A percentile compares a stretch with the other conserved stretches of the same genome.
Conservation (phyloP, 352 stramenopile genomes). For the Phytophthora pisi region DNA sequence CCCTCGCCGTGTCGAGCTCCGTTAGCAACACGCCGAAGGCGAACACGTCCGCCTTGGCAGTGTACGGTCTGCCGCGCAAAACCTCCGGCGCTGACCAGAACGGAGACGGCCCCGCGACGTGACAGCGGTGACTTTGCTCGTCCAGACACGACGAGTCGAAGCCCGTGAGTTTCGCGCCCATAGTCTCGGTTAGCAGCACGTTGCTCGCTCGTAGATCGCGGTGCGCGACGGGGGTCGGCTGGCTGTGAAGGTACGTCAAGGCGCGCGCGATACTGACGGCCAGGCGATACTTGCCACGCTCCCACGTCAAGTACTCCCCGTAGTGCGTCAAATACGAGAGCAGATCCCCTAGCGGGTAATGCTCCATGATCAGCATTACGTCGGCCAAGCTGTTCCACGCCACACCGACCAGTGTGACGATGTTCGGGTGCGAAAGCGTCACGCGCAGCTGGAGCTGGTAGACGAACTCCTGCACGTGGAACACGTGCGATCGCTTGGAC, state of each 20-base stretch:
- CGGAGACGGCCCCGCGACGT: slow-evolving; percentile 14
- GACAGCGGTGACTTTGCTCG: slow-evolving; percentile 24
- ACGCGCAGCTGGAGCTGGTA: slow-evolving; percentile 43
- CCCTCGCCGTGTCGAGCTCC: slow-evolving; percentile 37
- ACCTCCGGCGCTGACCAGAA: slow-evolving; percentile 49
- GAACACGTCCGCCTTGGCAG: slow-evolving; percentile 43
- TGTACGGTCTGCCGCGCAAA: slow-evolving; percentile 28
- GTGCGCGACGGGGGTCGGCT: slow-evolving; percentile 35
- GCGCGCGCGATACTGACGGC: slow-evolving; percentile 41
- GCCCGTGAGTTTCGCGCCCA: slow-evolving; percentile 46
- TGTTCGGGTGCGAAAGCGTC: slow-evolving; percentile 35
- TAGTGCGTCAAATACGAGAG: slow-evolving; percentile 22
- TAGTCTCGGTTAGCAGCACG: slow-evolving; percentile 34
- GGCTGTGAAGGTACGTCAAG: slow-evolving; percentile 44
- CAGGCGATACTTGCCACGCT: slow-evolving; percentile 31
- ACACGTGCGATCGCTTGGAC: slow-evolving; percentile 31
- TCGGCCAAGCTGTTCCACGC: slow-evolving; percentile 50
- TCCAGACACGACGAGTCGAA: slow-evolving; percentile 43
- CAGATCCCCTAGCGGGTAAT: slow-evolving; percentile 31
- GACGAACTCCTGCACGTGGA: slow-evolving; percentile 40
- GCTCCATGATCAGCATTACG: slow-evolving; percentile 41
- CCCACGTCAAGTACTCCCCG: slow-evolving; percentile 24
- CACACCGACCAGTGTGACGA: slow-evolving; percentile 50
- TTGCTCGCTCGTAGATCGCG: slow-evolving; percentile 54
- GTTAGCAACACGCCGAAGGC: slow-evolving; percentile 47